Conservation (phyloP, 257 asterid genomes). For the Solanum arcanum region DNA sequence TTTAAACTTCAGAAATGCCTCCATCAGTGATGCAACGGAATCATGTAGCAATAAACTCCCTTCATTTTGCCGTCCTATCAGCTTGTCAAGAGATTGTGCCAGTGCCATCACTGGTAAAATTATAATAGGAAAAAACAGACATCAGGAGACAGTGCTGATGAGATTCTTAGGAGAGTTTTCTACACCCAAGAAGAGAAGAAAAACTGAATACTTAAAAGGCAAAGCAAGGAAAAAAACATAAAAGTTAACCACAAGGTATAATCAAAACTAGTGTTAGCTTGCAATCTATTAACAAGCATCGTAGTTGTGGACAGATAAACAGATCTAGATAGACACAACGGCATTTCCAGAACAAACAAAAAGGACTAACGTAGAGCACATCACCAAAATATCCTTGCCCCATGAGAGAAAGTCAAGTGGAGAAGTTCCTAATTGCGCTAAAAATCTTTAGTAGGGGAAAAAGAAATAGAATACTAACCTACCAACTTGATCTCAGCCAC, state of each 20-base stretch:
- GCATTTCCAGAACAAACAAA: background rate
- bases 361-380: background rate
- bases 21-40: constrained; percentile 18
- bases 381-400: background rate
- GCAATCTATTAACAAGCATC: background rate
- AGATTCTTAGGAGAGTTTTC: background rate
- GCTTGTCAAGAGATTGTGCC: constrained; percentile 15
- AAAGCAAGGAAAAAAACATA: background rate
- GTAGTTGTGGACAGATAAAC: background rate
- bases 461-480: constrained; percentile 12
- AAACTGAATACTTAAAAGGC: background rate
- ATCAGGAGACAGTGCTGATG: background rate
- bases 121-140: background rate
- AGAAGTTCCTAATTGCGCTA: background rate
- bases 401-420: background rate
- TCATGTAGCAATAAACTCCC: constrained; percentile 3
- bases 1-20: constrained; percentile 14
- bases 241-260: background rate
- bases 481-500: constrained; percentile 23
- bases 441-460: background rate
- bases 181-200: background rate
- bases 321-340: background rate
- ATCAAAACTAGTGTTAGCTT: background rate
- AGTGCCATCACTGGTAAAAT: constrained; percentile 20
- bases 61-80: constrained; percentile 6